phyloP scores from a whole-genome alignment of 371 early-diverging fungal species.

The Mucor velutinosus region DNA sequence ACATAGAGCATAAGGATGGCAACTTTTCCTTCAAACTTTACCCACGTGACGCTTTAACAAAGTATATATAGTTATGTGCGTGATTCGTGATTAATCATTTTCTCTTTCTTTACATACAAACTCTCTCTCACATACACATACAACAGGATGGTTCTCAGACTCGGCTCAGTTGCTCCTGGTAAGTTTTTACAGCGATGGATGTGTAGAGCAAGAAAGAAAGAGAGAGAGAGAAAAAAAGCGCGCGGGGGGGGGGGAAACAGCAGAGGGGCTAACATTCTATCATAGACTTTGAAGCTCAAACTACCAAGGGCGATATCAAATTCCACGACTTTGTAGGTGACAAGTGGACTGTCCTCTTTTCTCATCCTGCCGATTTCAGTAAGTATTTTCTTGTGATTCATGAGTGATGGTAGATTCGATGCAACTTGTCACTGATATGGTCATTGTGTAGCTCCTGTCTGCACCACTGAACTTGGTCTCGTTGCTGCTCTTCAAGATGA shows the following conservation, averaged over 20 bases:
- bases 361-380: slow-evolving; percentile 95
- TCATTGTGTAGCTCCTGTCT: slow-evolving; percentile 75
- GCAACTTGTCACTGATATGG: too few relatives aligned
- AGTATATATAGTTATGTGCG: neutral
- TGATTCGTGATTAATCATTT: neutral
- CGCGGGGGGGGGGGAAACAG: too few relatives aligned
- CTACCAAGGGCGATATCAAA: slow-evolving; percentile 85
- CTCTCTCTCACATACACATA: slow-evolving; percentile 5
- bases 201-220: too few relatives aligned
- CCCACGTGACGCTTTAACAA: neutral
- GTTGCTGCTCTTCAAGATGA: slow-evolving; percentile 81
- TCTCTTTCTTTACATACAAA: slow-evolving; percentile 7
- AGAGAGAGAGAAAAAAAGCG: neutral
- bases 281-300: slow-evolving; percentile 78
- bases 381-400: slow-evolving; percentile 23
- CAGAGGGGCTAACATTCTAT: neutral
- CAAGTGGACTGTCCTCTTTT: slow-evolving; percentile 93
- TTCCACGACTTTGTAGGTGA: slow-evolving; percentile 89
- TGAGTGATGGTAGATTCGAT: too few relatives aligned
- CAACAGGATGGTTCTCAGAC: slow-evolving; percentile 56
- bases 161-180: slow-evolving; percentile 67
- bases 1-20: neutral
- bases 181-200: slow-evolving; percentile 1
- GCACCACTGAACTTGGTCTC: slow-evolving; percentile 94
- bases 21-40: too few relatives aligned